Percentiles rank a stretch among this genome's conserved stretches.
Evolutionary conservation across 306 rosid species (phyloP).

Genomic region (Cucurbita ficifolia): DNA sequence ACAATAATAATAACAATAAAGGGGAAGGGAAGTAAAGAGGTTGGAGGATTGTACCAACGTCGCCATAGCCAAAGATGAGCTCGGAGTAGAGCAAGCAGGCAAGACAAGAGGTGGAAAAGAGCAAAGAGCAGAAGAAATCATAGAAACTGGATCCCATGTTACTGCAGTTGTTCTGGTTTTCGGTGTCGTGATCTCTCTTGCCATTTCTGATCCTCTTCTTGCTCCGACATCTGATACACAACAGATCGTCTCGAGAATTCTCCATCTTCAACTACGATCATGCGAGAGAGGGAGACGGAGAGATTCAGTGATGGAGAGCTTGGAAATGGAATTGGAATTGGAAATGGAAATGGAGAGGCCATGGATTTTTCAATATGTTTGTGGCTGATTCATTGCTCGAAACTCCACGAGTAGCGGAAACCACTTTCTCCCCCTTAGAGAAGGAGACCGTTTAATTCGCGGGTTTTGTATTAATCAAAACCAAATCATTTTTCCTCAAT

Average conservation of each 20-base stretch:
- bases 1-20: not conserved
- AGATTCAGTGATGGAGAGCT: not conserved
- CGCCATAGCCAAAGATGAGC: constrained; percentile 44
- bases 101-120: constrained; percentile 54
- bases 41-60: constrained; percentile 25
- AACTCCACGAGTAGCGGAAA: constrained; percentile 3
- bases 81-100: constrained; percentile 37
- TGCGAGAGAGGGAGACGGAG: not conserved
- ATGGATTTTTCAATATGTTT: not conserved
- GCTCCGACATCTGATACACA: constrained; percentile 18
- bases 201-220: not conserved
- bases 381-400: constrained; percentile 1
- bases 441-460: not conserved
- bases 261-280: constrained; percentile 33
- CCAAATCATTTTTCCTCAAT: not conserved
- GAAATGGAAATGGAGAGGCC: not conserved
- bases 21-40: not conserved
- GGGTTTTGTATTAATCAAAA: not conserved
- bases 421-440: constrained; percentile 3
- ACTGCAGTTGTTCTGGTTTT: not conserved
- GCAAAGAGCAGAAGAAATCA: constrained; percentile 51
- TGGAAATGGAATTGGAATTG: not conserved
- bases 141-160: constrained; percentile 24
- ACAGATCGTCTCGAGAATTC: constrained; percentile 18
- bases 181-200: not conserved